Conservation (phyloP, 176 grass and related monocot species). For the Melocanna baccifera region DNA sequence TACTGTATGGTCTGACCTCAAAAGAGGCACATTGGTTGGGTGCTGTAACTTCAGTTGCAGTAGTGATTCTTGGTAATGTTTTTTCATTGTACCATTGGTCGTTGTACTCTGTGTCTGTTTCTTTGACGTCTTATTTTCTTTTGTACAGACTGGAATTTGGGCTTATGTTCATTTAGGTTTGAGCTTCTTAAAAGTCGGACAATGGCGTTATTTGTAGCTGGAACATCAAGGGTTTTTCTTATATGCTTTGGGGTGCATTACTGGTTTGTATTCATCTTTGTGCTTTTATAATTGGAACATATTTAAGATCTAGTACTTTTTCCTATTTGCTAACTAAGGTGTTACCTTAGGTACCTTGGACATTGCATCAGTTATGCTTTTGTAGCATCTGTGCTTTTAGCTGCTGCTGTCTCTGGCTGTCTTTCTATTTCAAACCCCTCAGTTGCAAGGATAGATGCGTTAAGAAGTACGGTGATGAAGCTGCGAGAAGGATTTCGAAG, state of each 20-base stretch:
- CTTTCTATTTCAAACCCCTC: constrained; percentile 87
- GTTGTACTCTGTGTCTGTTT: constrained; percentile 8
- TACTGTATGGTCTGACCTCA: constrained; percentile 87
- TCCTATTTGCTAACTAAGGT: constrained; percentile 42
- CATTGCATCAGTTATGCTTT: constrained; percentile 99
- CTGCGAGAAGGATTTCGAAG: constrained; percentile 83
- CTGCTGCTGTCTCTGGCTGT: constrained; percentile 79
- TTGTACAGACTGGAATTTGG: constrained; percentile 94
- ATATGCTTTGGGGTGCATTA: constrained; percentile 98
- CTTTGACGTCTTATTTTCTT: constrained; percentile 31
- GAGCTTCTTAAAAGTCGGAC: constrained; percentile 90
- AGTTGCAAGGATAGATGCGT: constrained; percentile 79
- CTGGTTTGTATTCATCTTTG: constrained; percentile 58
- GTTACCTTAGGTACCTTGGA: constrained; percentile 80
- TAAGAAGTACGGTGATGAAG: constrained; percentile 90
- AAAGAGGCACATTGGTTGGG: constrained; percentile 93
- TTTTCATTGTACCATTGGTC: constrained; percentile 18
- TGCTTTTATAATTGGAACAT: constrained; percentile 28
- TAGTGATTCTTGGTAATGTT: constrained; percentile 90
- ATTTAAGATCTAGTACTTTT: not conserved
- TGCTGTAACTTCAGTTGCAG: constrained; percentile 86
- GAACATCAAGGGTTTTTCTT: constrained; percentile 93
- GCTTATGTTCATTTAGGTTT: constrained; percentile 87
- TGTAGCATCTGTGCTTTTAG: constrained; percentile 91
- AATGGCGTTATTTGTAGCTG: constrained; percentile 75